Conservation (phyloP, 345 rosid species). For the Murraya koenigii region DNA sequence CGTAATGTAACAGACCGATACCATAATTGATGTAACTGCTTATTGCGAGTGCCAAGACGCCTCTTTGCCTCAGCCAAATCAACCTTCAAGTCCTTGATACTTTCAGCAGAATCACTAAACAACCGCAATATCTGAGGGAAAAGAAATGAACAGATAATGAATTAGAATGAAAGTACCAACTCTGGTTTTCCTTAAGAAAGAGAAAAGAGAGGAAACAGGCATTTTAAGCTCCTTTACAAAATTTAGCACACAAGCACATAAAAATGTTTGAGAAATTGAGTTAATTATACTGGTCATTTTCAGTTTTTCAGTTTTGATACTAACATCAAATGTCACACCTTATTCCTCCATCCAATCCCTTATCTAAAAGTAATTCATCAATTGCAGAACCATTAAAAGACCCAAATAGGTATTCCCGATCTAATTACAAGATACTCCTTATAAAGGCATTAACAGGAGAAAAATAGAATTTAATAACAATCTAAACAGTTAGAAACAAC, state of each 20-base stretch:
- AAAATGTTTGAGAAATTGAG: background rate
- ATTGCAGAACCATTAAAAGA: background rate
- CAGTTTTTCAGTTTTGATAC: conserved; percentile 1
- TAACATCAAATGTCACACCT: background rate
- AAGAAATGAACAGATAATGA: background rate
- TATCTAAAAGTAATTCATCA: background rate
- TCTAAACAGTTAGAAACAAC: background rate
- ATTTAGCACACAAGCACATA: background rate
- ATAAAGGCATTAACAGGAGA: background rate
- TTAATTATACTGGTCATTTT: background rate
- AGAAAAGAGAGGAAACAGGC: conserved; percentile 3
- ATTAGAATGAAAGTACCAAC: conserved; percentile 8
- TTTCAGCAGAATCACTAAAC: conserved; percentile 91
- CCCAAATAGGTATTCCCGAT: background rate
- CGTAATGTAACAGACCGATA: conserved; percentile 98
- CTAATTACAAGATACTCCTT: background rate
- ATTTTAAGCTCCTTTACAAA: background rate
- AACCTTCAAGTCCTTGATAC: conserved; percentile 61
- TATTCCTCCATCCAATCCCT: background rate
- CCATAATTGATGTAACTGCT: conserved; percentile 98
- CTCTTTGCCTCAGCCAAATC: conserved; percentile 91
- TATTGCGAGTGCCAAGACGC: conserved; percentile 81
- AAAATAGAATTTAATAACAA: background rate
- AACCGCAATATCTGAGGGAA: conserved; percentile 81
- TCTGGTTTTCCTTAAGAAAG: background rate